Conservation (phyloP, 257 asterid genomes). For the Solanum gracilifrons region DNA sequence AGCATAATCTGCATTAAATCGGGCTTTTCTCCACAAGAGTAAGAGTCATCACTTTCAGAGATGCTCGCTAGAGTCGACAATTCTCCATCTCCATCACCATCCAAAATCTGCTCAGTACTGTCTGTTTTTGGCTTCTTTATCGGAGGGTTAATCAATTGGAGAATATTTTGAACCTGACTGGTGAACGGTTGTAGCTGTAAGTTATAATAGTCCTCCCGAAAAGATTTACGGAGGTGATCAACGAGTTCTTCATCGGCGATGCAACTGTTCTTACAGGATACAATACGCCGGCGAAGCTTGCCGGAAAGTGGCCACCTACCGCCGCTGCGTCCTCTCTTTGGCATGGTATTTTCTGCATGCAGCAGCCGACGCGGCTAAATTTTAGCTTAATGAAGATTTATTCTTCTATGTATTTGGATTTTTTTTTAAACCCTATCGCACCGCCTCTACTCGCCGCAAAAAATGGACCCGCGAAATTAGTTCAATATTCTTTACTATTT, state of each 20-base stretch:
- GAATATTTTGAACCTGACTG: constrained; percentile 23
- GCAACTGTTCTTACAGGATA: constrained; percentile 10
- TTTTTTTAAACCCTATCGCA: too few species aligned
- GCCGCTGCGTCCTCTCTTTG: too few species aligned
- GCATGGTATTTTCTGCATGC: too few species aligned
- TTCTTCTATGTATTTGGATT: too few species aligned
- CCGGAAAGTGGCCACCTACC: too few species aligned
- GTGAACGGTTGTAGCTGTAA: constrained; percentile 32
- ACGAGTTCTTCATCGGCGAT: constrained; percentile 49
- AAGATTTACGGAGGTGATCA: constrained; percentile 38
- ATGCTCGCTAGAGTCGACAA: neutral
- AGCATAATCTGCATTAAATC: constrained; percentile 64
- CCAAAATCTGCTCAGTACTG: constrained; percentile 39
- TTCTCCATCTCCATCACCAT: too few species aligned
- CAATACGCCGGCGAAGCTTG: constrained; percentile 36
- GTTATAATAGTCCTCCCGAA: too few species aligned
- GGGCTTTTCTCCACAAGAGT: constrained; percentile 40
- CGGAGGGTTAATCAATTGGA: constrained; percentile 1
- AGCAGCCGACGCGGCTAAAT: too few species aligned
- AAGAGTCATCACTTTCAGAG: neutral
- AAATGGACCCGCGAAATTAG: too few species aligned
- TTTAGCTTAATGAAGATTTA: too few species aligned
- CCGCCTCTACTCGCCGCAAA: too few species aligned
- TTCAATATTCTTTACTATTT: too few species aligned
- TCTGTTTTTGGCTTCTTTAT: constrained; percentile 15